phyloP scores from a whole-genome alignment of 768 basidiomycete genomes.

The Tulasnella sp. region DNA sequence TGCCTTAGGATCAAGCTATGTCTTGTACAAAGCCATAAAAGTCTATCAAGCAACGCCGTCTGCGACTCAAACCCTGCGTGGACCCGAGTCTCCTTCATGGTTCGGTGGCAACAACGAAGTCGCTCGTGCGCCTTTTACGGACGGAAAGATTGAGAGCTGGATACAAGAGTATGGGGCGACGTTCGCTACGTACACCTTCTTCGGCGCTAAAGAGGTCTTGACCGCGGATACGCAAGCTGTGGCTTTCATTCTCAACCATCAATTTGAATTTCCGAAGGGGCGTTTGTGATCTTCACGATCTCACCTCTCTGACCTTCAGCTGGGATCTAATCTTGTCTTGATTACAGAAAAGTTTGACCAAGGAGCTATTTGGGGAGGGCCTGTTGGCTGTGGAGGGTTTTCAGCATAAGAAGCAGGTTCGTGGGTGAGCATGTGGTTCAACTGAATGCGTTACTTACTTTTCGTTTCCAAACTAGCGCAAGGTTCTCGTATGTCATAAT shows the following conservation, averaged over 20 bases:
- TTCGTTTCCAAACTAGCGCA: neutral
- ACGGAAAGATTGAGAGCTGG: neutral
- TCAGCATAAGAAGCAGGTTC: neutral
- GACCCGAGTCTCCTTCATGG: too few relatives aligned
- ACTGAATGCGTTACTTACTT: too few relatives aligned
- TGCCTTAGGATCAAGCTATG: too few relatives aligned
- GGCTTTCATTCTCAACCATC: slow-evolving; percentile 3
- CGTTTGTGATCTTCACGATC: too few relatives aligned
- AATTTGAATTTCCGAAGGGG: slow-evolving; percentile 7
- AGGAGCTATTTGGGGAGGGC: neutral
- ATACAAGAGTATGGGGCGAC: slow-evolving; percentile 3
- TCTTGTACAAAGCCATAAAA: too few relatives aligned
- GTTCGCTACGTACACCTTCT: neutral
- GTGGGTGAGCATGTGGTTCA: too few relatives aligned
- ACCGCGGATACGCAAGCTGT: slow-evolving; percentile 3
- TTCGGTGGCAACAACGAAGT: too few relatives aligned
- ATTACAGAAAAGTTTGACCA: neutral
- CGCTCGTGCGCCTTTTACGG: too few relatives aligned
- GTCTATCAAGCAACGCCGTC: too few relatives aligned
- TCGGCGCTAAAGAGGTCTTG: neutral
- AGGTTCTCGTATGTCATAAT: neutral
- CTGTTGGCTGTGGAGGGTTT: neutral
- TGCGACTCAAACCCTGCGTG: too few relatives aligned
- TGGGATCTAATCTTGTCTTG: too few relatives aligned
- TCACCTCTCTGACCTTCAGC: too few relatives aligned